Percentiles rank a stretch among this genome's conserved stretches.
These are phyloP conservation scores for Neonothopanus nambi DNA, from an alignment of 1,284 basidiomycete genomes.

Conservation along the genomic window DNA sequence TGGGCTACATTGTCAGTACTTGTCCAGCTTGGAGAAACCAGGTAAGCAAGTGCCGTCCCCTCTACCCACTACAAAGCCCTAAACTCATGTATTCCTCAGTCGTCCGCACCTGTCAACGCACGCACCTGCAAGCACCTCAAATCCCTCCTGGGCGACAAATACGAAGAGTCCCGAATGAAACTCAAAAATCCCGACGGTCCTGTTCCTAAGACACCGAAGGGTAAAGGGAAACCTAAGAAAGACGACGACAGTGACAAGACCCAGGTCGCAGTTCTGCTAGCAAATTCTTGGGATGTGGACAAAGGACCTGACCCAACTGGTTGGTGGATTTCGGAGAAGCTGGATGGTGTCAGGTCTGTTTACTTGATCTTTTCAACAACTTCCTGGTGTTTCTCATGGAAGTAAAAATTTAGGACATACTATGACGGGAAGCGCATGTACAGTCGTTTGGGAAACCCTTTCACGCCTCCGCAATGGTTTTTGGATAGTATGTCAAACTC, in stretches of 20 bases:
- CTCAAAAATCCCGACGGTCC: constrained; percentile 47
- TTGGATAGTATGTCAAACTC: constrained; percentile 46
- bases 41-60: constrained; percentile 24
- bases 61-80: not conserved
- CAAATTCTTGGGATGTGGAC: constrained; percentile 60
- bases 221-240: constrained; percentile 25
- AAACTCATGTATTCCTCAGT: constrained; percentile 26
- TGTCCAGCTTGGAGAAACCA: constrained; percentile 55
- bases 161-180: constrained; percentile 52
- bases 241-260: constrained; percentile 19
- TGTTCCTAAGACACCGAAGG: constrained; percentile 26
- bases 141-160: constrained; percentile 56
- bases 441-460: constrained; percentile 61
- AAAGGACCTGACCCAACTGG: constrained; percentile 57
- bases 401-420: constrained; percentile 47
- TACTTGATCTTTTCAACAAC: constrained; percentile 1
- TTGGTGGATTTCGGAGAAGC: constrained; percentile 71
- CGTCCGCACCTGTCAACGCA: constrained; percentile 48
- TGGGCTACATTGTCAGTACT: constrained; percentile 29
- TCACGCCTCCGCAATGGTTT: constrained; percentile 62
- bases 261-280: constrained; percentile 53
- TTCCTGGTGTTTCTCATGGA: not conserved
- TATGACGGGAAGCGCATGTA: constrained; percentile 61
- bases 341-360: constrained; percentile 55
- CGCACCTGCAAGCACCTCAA: constrained; percentile 66